Evolutionary conservation across 306 rosid species (phyloP).

Genomic region (Vachellia collinsii): DNA sequence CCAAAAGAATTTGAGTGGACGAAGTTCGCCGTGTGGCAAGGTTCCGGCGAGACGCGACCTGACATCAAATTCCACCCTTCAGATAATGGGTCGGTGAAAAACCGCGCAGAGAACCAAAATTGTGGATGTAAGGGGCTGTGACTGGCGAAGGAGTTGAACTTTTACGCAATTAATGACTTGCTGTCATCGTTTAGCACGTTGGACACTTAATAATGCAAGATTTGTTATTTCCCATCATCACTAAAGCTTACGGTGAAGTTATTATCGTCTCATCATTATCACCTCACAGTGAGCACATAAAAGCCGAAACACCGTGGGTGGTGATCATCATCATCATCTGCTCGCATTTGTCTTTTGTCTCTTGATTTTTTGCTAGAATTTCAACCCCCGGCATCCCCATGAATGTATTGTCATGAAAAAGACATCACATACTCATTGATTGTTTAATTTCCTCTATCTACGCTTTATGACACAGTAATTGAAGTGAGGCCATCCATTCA

Average conservation of each 20-base stretch:
- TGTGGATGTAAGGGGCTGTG: background rate
- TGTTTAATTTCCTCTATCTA: no score
- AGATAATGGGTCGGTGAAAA: background rate
- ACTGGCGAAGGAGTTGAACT: slow-evolving; percentile 39
- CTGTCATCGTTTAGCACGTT: background rate
- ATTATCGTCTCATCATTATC: slow-evolving; percentile 26
- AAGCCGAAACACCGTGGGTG: slow-evolving; percentile 22
- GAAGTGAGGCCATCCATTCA: no score
- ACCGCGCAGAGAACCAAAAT: background rate
- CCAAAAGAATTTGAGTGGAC: background rate
- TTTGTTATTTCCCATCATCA: slow-evolving; percentile 37
- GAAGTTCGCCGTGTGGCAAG: background rate
- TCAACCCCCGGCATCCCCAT: background rate
- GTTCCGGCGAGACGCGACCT: background rate
- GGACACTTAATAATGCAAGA: slow-evolving; percentile 40
- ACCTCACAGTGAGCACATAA: slow-evolving; percentile 14
- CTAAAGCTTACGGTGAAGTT: slow-evolving; percentile 24
- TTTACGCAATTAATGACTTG: slow-evolving; percentile 28
- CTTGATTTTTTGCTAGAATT: background rate
- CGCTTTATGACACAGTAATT: no score
- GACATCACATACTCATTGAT: background rate
- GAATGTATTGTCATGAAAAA: background rate
- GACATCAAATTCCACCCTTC: slow-evolving; percentile 16
- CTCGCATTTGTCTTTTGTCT: slow-evolving; percentile 12
- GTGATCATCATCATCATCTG: background rate